A percentile compares a stretch with the other conserved stretches of the same genome.
Conservation (phyloP, 768 basidiomycete genomes). For the Pisolithus albus region DNA sequence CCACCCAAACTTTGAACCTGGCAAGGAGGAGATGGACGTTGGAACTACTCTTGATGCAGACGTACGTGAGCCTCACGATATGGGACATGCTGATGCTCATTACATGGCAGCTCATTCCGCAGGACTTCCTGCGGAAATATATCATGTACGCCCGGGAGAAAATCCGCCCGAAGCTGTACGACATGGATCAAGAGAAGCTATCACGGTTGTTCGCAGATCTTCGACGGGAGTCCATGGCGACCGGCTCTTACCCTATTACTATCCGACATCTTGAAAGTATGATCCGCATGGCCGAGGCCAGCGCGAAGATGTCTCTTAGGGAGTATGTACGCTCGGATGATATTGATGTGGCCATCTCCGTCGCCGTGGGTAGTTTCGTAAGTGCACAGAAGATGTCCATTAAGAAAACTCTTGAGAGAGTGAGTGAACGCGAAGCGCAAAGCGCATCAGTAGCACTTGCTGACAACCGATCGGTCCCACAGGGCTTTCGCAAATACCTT, state of each 20-base stretch:
- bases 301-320: slow-evolving; percentile 95
- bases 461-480: slow-evolving; percentile 8
- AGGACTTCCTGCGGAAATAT: slow-evolving; percentile 93
- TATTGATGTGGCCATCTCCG: slow-evolving; percentile 94
- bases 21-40: slow-evolving; percentile 90
- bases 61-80: slow-evolving; percentile 43
- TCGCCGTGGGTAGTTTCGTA: slow-evolving; percentile 91
- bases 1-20: slow-evolving; percentile 87
- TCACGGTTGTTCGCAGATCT: slow-evolving; percentile 91
- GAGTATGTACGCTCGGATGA: slow-evolving; percentile 96
- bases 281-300: slow-evolving; percentile 99
- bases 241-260: slow-evolving; percentile 98
- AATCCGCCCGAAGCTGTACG: slow-evolving; percentile 86
- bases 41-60: slow-evolving; percentile 84
- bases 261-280: slow-evolving; percentile 97
- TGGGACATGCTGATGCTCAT: slow-evolving; percentile 7
- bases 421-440: slow-evolving; percentile 22
- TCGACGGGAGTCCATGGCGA: slow-evolving; percentile 91
- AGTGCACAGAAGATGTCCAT: slow-evolving; percentile 97
- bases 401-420: slow-evolving; percentile 95
- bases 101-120: slow-evolving; percentile 76
- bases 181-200: slow-evolving; percentile 94
- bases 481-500: slow-evolving; percentile 97
- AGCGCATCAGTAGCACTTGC: neutral
- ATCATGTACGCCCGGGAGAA: slow-evolving; percentile 98